Conservation (phyloP, 2,329 filamentous ascomycete genomes). For the Arachnopeziza araneosa region DNA sequence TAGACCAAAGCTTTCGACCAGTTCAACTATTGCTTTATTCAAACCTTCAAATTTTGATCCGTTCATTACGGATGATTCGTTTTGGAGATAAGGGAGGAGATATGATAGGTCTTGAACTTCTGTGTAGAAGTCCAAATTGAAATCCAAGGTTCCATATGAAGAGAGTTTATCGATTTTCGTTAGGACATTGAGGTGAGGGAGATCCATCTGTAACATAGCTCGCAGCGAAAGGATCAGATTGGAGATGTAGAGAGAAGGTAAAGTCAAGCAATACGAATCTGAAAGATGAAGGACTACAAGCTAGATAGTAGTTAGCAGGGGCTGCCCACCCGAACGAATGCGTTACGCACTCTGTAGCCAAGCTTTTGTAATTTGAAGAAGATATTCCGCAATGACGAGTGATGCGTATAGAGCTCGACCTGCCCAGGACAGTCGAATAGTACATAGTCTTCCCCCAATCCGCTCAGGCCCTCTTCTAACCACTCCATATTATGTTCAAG, state of each 20-base stretch:
- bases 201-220: slow-evolving; percentile 97
- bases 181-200: slow-evolving; percentile 90
- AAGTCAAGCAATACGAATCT: slow-evolving; percentile 87
- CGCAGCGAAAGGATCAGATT: slow-evolving; percentile 88
- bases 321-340: slow-evolving; percentile 8
- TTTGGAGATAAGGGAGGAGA: slow-evolving; percentile 72
- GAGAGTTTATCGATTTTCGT: slow-evolving; percentile 96
- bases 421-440: slow-evolving; percentile 96
- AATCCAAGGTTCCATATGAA: slow-evolving; percentile 78
- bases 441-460: slow-evolving; percentile 83
- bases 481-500: slow-evolving; percentile 91
- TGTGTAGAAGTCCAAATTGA: slow-evolving; percentile 96
- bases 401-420: slow-evolving; percentile 95
- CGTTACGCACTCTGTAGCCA: slow-evolving; percentile 72
- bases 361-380: slow-evolving; percentile 86
- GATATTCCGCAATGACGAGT: slow-evolving; percentile 85
- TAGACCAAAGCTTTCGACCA: slow-evolving; percentile 85
- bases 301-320: slow-evolving; percentile 43
- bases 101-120: slow-evolving; percentile 91
- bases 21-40: slow-evolving; percentile 78
- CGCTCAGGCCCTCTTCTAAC: slow-evolving; percentile 75
- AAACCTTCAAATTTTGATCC: slow-evolving; percentile 75
- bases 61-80: slow-evolving; percentile 65
- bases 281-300: slow-evolving; percentile 89
- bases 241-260: slow-evolving; percentile 91